Percentiles rank a stretch among this genome's conserved stretches.
Conservation (phyloP, 2,329 filamentous ascomycete species). For the Claviceps africana region DNA sequence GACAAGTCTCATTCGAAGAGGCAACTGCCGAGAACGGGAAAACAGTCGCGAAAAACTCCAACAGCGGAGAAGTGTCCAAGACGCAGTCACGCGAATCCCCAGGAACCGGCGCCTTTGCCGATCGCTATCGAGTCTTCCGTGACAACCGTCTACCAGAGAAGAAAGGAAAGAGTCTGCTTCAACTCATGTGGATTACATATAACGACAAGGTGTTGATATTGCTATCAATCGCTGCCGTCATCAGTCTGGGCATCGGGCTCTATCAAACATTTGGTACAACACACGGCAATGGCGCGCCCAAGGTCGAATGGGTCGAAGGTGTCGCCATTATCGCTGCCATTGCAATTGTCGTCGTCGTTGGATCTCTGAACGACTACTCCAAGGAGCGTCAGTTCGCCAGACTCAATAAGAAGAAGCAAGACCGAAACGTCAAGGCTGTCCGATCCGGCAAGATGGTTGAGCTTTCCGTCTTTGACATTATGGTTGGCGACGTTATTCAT, state of each 20-base stretch:
- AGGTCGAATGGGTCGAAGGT: conserved; percentile 68
- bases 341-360: conserved; percentile 60
- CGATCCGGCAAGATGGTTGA: conserved; percentile 58
- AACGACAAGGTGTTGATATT: conserved; percentile 72
- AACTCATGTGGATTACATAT: conserved; percentile 71
- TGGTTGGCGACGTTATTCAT: conserved; percentile 57
- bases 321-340: conserved; percentile 75
- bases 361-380: conserved; percentile 66
- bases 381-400: conserved; percentile 70
- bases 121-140: conserved; percentile 55
- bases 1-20: conserved; percentile 57
- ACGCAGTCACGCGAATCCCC: conserved; percentile 5
- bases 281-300: conserved; percentile 35
- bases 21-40: conserved; percentile 33
- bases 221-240: conserved; percentile 53
- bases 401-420: conserved; percentile 66
- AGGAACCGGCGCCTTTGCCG: conserved; percentile 31
- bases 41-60: conserved; percentile 17
- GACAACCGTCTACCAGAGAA: conserved; percentile 62
- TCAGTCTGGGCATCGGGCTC: conserved; percentile 60
- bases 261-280: conserved; percentile 57
- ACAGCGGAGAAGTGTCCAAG: not conserved
- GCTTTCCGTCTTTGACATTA: conserved; percentile 53
- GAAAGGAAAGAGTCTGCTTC: conserved; percentile 58
- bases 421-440: conserved; percentile 56